Percentiles rank a stretch among this genome's conserved stretches.
These are phyloP conservation scores for Aspergillus carlsbadensis DNA, from an alignment of 495 filamentous ascomycete genomes.

Conservation along the genomic window DNA sequence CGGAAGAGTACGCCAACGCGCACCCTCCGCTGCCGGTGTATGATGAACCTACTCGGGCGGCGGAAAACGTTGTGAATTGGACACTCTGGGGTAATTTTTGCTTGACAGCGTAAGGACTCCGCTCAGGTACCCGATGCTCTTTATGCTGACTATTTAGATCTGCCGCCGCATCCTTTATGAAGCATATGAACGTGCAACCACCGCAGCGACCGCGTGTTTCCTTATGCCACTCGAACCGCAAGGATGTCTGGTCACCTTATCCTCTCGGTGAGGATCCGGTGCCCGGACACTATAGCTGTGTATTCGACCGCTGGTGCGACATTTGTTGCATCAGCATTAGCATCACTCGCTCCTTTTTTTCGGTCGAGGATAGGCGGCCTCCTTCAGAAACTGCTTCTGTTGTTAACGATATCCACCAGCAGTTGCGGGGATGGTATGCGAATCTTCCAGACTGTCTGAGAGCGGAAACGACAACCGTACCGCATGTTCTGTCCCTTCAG, in stretches of 20 bases:
- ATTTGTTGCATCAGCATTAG: slow-evolving; percentile 25
- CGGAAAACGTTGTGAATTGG: slow-evolving; percentile 21
- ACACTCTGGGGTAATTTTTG: slow-evolving; percentile 36
- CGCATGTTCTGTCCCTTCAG: slow-evolving; percentile 35
- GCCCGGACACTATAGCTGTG: slow-evolving; percentile 26
- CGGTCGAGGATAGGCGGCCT: slow-evolving; percentile 17
- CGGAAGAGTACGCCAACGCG: slow-evolving; percentile 18
- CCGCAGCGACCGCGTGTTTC: slow-evolving; percentile 17
- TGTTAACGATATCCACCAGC: slow-evolving; percentile 22
- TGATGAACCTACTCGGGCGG: slow-evolving; percentile 3
- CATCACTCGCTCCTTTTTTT: slow-evolving; percentile 28
- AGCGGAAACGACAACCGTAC: slow-evolving; percentile 19
- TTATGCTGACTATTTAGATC: slow-evolving; percentile 18
- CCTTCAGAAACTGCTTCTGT: slow-evolving; percentile 16
- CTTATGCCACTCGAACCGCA: slow-evolving; percentile 18
- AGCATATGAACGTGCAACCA: slow-evolving; percentile 20
- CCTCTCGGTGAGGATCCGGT: slow-evolving; percentile 22
- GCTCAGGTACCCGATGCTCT: not conserved
- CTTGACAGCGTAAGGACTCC: slow-evolving; percentile 29
- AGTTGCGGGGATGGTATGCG: slow-evolving; percentile 31
- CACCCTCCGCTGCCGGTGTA: slow-evolving; percentile 15
- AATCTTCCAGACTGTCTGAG: slow-evolving; percentile 28
- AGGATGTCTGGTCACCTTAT: slow-evolving; percentile 33
- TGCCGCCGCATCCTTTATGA: slow-evolving; percentile 27
- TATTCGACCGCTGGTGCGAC: slow-evolving; percentile 29